These are phyloP conservation scores for Gossypium stocksii DNA, from an alignment of 345 rosid species.

Conservation along the genomic window DNA sequence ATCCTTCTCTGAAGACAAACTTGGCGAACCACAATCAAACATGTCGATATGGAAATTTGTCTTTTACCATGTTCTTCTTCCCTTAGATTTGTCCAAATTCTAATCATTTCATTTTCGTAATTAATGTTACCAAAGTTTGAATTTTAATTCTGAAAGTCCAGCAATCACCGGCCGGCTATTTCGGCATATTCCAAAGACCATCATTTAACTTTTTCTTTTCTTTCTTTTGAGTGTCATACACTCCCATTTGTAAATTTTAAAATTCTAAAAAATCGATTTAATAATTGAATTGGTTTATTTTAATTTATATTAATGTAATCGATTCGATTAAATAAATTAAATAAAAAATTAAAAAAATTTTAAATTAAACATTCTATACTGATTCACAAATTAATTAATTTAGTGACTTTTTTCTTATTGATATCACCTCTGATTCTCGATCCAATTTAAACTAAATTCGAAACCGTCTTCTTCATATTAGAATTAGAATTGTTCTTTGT, in stretches of 20 bases:
- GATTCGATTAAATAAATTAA: too few species aligned
- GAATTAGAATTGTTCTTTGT: too few species aligned
- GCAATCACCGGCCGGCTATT: neutral
- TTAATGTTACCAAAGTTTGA: neutral
- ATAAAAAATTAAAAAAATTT: too few species aligned
- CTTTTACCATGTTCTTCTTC: too few species aligned
- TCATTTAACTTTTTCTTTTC: neutral
- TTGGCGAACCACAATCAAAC: neutral
- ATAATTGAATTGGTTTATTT: too few species aligned
- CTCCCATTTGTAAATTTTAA: neutral
- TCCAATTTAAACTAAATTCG: too few species aligned
- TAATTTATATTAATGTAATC: too few species aligned
- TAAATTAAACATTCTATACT: accelerated
- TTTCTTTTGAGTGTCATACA: neutral
- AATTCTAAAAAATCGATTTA: too few species aligned
- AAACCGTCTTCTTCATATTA: too few species aligned
- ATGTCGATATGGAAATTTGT: too few species aligned
- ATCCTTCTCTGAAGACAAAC: neutral
- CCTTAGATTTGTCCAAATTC: neutral
- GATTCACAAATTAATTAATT: too few species aligned
- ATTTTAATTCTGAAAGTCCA: neutral
- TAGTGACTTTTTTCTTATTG: too few species aligned
- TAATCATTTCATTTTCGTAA: neutral
- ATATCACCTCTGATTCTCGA: accelerated
- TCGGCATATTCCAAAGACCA: neutral